A percentile compares a stretch with the other conserved stretches of the same genome.
Conservation (phyloP, 2,329 filamentous ascomycete genomes). For the Pseudogymnoascus sp. region DNA sequence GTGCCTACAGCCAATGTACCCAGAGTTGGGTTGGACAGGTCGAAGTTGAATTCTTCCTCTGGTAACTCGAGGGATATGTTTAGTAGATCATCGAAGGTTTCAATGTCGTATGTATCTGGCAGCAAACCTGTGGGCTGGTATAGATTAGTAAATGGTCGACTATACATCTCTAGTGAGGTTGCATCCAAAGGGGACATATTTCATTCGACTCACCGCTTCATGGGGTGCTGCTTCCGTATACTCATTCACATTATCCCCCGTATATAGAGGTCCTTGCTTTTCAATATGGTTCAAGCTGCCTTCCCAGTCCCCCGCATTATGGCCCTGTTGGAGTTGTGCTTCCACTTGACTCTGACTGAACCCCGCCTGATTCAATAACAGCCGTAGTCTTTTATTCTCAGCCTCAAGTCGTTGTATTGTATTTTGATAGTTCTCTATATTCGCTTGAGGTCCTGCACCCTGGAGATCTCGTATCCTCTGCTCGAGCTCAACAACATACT, state of each 20-base stretch:
- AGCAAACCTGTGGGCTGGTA: background rate
- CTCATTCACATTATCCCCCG: background rate
- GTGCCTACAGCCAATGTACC: background rate
- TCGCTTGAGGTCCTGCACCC: background rate
- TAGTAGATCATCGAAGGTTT: background rate
- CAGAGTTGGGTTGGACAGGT: background rate
- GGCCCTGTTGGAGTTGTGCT: background rate
- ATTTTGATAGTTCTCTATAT: background rate
- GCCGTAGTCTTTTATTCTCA: background rate
- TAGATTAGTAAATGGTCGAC: background rate
- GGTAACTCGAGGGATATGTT: background rate
- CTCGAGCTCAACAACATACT: constrained; percentile 34
- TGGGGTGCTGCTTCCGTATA: background rate
- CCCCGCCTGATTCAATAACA: background rate
- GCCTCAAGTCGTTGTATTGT: background rate
- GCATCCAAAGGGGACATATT: background rate
- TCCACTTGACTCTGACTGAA: background rate
- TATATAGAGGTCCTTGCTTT: background rate
- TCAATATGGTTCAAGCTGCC: background rate
- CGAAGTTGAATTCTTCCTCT: background rate
- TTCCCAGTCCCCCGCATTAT: background rate
- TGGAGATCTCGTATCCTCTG: constrained; percentile 25
- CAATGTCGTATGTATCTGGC: background rate
- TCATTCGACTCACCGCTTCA: background rate
- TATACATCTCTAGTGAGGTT: background rate